Conservation (phyloP, 2,329 filamentous ascomycete species). For the Arthroderma sp. region DNA sequence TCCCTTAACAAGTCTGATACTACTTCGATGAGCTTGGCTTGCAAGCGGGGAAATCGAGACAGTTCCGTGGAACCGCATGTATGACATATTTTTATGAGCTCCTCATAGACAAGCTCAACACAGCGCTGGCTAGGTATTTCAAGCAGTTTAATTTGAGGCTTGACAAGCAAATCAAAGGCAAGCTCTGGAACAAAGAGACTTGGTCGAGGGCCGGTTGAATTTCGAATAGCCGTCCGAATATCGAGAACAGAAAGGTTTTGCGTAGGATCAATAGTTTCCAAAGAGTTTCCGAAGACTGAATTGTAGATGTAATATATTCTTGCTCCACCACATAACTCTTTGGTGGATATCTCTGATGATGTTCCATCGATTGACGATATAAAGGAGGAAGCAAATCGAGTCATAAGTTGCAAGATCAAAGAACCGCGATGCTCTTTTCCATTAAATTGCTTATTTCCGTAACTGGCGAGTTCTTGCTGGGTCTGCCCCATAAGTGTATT, state of each 20-base stretch:
- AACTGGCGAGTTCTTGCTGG: slow-evolving; percentile 93
- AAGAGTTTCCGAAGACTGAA: slow-evolving; percentile 90
- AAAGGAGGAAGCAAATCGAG: slow-evolving; percentile 91
- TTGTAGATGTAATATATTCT: slow-evolving; percentile 99
- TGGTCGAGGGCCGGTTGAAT: slow-evolving; percentile 88
- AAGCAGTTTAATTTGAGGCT: slow-evolving; percentile 94
- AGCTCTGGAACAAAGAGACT: slow-evolving; percentile 96
- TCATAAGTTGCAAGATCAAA: slow-evolving; percentile 93
- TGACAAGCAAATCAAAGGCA: slow-evolving; percentile 92
- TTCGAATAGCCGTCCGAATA: slow-evolving; percentile 92
- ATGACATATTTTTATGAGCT: slow-evolving; percentile 98
- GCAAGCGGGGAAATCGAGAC: slow-evolving; percentile 77
- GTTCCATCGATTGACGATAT: slow-evolving; percentile 98
- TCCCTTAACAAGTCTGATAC: slow-evolving; percentile 92
- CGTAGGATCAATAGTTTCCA: slow-evolving; percentile 92
- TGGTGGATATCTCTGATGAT: slow-evolving; percentile 95
- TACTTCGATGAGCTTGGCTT: slow-evolving; percentile 94
- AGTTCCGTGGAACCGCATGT: slow-evolving; percentile 94
- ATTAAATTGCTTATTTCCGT: slow-evolving; percentile 94
- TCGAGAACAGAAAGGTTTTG: slow-evolving; percentile 88
- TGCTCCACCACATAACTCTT: slow-evolving; percentile 88
- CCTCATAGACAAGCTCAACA: slow-evolving; percentile 95
- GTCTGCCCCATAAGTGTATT: slow-evolving; percentile 99
- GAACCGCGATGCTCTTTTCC: slow-evolving; percentile 94
- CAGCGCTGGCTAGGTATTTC: slow-evolving; percentile 92